A percentile compares a stretch with the other conserved stretches of the same genome.
Evolutionary conservation across 768 basidiomycete species (phyloP).

Genomic region (Mycena pura): DNA sequence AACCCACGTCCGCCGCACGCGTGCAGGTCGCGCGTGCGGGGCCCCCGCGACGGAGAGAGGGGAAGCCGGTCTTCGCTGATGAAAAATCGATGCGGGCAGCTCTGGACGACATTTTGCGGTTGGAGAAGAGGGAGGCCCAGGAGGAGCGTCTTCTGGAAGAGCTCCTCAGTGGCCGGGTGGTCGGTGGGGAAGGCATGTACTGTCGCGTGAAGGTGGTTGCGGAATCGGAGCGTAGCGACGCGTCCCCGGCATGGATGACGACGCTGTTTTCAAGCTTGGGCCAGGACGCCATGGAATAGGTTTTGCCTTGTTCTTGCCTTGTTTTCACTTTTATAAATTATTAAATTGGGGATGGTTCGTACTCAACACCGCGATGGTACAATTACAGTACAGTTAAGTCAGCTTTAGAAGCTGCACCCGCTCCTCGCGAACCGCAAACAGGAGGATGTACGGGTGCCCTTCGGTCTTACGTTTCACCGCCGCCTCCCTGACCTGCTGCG

Average conservation of each 20-base stretch:
- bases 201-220: constrained; percentile 11
- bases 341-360: no score
- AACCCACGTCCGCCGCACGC: no score
- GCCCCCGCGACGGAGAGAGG: not conserved
- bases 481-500: constrained; percentile 71
- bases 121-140: not conserved
- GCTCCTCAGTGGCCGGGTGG: constrained; percentile 2
- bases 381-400: constrained; percentile 15
- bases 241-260: constrained; percentile 9
- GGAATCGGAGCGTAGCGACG: not conserved
- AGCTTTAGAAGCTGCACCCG: constrained; percentile 66
- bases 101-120: not conserved
- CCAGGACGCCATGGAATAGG: no score
- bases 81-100: not conserved
- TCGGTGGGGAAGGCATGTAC: constrained; percentile 5
- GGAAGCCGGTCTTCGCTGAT: constrained; percentile 1
- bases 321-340: no score
- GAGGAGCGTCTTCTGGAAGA: constrained; percentile 3
- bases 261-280: constrained; percentile 17
- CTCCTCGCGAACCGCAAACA: constrained; percentile 76
- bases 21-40: no score
- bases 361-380: no score
- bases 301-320: no score
- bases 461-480: constrained; percentile 67
- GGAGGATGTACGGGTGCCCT: constrained; percentile 64